Conservation (phyloP, 441 rosid species). For the Euphorbia celastroides region DNA sequence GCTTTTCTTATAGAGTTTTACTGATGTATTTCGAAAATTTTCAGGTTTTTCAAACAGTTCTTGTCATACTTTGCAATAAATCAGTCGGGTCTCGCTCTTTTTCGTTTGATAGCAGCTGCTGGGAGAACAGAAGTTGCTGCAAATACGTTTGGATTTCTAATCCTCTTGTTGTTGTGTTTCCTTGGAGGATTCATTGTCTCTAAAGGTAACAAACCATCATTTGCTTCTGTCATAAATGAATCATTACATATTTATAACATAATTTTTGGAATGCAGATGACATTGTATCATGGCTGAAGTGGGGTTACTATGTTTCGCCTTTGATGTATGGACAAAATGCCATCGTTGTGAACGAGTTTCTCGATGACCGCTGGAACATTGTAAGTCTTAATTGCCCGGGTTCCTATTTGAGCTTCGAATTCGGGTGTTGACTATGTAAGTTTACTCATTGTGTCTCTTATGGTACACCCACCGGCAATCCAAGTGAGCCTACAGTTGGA, state of each 20-base stretch:
- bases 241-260: neutral
- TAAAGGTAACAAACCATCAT: conserved; percentile 29
- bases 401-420: neutral
- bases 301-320: conserved; percentile 80
- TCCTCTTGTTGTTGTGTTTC: conserved; percentile 46
- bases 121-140: conserved; percentile 58
- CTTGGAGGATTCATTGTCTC: conserved; percentile 65
- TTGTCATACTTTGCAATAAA: conserved; percentile 48
- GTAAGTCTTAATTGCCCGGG: conserved; percentile 35
- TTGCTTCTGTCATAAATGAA: neutral
- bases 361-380: conserved; percentile 63
- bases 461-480: conserved; percentile 30
- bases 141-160: conserved; percentile 41
- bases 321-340: conserved; percentile 95
- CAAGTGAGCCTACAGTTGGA: conserved; percentile 40
- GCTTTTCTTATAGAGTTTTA: neutral
- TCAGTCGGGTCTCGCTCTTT: conserved; percentile 60
- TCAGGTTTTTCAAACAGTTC: conserved; percentile 58
- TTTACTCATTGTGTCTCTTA: neutral
- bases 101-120: conserved; percentile 53
- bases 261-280: conserved; percentile 41
- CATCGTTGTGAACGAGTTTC: conserved; percentile 74
- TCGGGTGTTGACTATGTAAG: neutral
- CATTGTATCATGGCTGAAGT: conserved; percentile 59
- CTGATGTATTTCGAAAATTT: neutral